These are phyloP conservation scores for Aspergillus oerlinghausenensis DNA, from an alignment of 2,329 filamentous ascomycete species.

Conservation along the genomic window DNA sequence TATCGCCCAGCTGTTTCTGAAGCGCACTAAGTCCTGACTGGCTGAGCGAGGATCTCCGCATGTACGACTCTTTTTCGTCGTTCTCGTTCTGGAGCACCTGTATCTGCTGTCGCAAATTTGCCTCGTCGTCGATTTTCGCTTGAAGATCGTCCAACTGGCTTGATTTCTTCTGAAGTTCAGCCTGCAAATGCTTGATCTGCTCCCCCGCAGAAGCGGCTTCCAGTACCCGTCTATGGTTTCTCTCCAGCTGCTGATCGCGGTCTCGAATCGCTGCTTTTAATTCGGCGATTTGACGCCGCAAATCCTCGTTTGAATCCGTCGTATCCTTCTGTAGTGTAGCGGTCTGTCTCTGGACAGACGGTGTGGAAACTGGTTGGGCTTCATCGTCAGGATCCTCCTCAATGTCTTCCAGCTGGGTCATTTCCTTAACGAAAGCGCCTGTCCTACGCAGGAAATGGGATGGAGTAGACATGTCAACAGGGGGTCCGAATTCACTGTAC, in stretches of 20 bases:
- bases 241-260: slow-evolving; percentile 32
- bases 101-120: slow-evolving; percentile 26
- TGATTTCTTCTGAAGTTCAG: slow-evolving; percentile 32
- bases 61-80: slow-evolving; percentile 21
- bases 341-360: slow-evolving; percentile 22
- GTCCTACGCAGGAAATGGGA: slow-evolving; percentile 35
- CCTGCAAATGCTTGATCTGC: slow-evolving; percentile 36
- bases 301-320: slow-evolving; percentile 16
- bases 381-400: slow-evolving; percentile 31
- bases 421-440: slow-evolving; percentile 23
- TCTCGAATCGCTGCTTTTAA: slow-evolving; percentile 29
- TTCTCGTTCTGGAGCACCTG: slow-evolving; percentile 25
- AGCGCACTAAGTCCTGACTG: slow-evolving; percentile 21
- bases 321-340: slow-evolving; percentile 13
- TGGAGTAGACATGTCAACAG: slow-evolving; percentile 42
- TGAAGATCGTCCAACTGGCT: slow-evolving; percentile 25
- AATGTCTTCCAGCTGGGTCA: slow-evolving; percentile 33
- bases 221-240: slow-evolving; percentile 26
- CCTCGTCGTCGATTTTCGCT: slow-evolving; percentile 18
- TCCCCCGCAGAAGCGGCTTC: slow-evolving; percentile 35
- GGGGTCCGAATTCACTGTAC: slow-evolving; percentile 40
- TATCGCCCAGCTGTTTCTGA: slow-evolving; percentile 27
- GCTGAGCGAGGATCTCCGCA: slow-evolving; percentile 20
- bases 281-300: slow-evolving; percentile 30
- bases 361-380: slow-evolving; percentile 19